Percentiles rank a stretch among this genome's conserved stretches.
phyloP scores from a whole-genome alignment of 139 green algal species.

The Chlorella vulgaris region DNA sequence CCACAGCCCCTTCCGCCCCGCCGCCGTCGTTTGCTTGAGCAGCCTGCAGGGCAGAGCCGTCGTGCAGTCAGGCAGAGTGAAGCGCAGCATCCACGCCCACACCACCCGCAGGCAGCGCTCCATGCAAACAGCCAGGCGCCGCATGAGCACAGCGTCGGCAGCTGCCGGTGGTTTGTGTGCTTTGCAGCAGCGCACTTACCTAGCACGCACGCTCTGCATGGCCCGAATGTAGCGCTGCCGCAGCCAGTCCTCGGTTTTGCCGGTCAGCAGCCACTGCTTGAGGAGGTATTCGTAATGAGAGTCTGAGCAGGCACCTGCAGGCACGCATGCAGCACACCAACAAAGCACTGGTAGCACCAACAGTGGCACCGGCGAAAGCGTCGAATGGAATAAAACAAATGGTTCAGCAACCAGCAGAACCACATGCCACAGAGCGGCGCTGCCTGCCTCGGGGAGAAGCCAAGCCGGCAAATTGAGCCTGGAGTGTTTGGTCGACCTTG shows the following conservation, averaged over 20 bases:
- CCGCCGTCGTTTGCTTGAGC: conserved; percentile 18
- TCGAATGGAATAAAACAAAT: too few species aligned
- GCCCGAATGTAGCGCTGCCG: conserved; percentile 57
- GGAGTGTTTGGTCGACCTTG: too few species aligned
- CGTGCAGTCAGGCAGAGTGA: background rate
- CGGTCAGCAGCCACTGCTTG: conserved; percentile 71
- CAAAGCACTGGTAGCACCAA: background rate
- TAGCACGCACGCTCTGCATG: conserved; percentile 71
- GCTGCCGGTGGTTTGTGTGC: too few species aligned
- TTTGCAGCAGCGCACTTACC: conserved; percentile 54
- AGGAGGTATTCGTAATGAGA: conserved; percentile 89
- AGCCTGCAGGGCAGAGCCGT: background rate
- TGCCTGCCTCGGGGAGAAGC: too few species aligned
- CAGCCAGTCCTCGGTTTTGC: conserved; percentile 43
- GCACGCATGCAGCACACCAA: background rate
- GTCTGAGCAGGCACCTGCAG: conserved; percentile 58
- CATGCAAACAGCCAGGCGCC: too few species aligned
- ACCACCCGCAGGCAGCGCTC: too few species aligned
- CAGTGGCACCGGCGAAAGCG: too few species aligned
- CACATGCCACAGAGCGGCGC: too few species aligned
- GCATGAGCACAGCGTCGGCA: too few species aligned
- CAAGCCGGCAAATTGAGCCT: too few species aligned
- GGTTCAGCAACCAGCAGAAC: too few species aligned
- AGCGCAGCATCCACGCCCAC: background rate
- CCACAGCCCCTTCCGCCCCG: conserved; percentile 58